Evolutionary conservation across 805 yeast species (phyloP).

Genomic region (Lachancea meyersii): DNA sequence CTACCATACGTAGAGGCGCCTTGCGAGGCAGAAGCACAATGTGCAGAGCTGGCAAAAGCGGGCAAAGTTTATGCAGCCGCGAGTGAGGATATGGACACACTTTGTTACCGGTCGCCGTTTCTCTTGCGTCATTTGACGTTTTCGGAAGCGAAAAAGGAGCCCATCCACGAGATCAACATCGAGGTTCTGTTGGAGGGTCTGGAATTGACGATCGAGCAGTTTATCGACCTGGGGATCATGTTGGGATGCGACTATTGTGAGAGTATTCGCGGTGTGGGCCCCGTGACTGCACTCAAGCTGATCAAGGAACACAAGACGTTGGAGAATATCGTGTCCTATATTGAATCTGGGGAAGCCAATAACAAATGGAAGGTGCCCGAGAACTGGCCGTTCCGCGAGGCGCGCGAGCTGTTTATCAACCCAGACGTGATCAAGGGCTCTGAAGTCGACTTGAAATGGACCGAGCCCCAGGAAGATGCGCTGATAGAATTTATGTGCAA

Average conservation of each 20-base stretch:
- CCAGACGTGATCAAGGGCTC: conserved; percentile 71
- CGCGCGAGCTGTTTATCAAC: conserved; percentile 70
- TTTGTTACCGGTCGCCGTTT: conserved; percentile 83
- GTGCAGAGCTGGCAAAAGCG: conserved; percentile 83
- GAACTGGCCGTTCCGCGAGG: conserved; percentile 88
- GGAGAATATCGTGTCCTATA: conserved; percentile 66
- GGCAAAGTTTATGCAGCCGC: conserved; percentile 97
- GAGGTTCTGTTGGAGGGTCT: conserved; percentile 66
- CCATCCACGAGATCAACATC: conserved; percentile 76
- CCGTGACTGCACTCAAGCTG: conserved; percentile 84
- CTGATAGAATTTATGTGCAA: conserved; percentile 75
- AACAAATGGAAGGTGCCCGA: conserved; percentile 82
- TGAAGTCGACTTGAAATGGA: conserved; percentile 74
- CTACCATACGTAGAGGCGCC: conserved; percentile 93
- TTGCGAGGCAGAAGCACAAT: conserved; percentile 98
- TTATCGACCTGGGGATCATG: conserved; percentile 86
- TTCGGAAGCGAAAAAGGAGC: conserved; percentile 88
- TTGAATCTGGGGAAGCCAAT: conserved; percentile 41
- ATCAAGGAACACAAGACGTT: conserved; percentile 79
- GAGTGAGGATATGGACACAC: conserved; percentile 97
- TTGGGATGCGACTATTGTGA: conserved; percentile 98
- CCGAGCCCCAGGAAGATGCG: conserved; percentile 80
- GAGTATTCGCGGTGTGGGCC: conserved; percentile 92
- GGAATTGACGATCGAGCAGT: conserved; percentile 64
- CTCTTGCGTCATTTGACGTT: conserved; percentile 86